These are phyloP conservation scores for Eustoma russellianum DNA, from an alignment of 257 asterid species.

Conservation along the genomic window DNA sequence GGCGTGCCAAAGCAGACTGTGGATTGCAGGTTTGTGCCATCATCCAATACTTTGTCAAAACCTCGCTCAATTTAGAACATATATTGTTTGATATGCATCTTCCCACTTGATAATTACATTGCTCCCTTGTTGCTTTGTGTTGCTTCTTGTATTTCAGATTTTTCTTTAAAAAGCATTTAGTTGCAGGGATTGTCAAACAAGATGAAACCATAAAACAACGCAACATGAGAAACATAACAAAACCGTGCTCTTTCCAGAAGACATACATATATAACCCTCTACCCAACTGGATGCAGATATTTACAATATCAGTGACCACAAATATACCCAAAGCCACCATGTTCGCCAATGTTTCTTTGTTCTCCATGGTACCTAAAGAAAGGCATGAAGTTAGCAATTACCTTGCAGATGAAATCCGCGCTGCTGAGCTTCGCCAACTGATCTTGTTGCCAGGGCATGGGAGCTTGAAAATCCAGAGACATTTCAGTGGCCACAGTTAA, in stretches of 20 bases:
- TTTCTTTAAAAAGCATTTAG: constrained; percentile 48
- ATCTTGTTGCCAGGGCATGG: constrained; percentile 67
- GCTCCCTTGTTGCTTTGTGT: constrained; percentile 25
- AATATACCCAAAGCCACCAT: constrained; percentile 57
- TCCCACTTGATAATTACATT: constrained; percentile 19
- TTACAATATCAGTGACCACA: constrained; percentile 51
- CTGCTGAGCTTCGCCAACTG: constrained; percentile 74
- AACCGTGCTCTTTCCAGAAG: constrained; percentile 42
- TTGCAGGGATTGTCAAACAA: constrained; percentile 44
- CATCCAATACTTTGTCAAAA: constrained; percentile 64
- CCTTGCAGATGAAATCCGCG: constrained; percentile 44
- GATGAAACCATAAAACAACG: constrained; percentile 42
- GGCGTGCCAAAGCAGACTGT: constrained; percentile 57
- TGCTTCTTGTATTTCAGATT: constrained; percentile 34
- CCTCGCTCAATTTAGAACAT: constrained; percentile 29
- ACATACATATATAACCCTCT: constrained; percentile 65
- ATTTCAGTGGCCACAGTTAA: constrained; percentile 58
- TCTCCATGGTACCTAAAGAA: constrained; percentile 56
- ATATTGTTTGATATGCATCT: constrained; percentile 20
- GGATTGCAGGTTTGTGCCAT: constrained; percentile 85
- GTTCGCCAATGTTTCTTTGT: constrained; percentile 53
- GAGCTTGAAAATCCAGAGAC: constrained; percentile 64
- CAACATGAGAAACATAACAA: constrained; percentile 42
- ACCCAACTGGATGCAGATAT: constrained; percentile 51
- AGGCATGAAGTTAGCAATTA: constrained; percentile 67